Base-by-base conservation (phyloP, 164 flowering plant species). In the Kingdonia uniflora region DNA sequence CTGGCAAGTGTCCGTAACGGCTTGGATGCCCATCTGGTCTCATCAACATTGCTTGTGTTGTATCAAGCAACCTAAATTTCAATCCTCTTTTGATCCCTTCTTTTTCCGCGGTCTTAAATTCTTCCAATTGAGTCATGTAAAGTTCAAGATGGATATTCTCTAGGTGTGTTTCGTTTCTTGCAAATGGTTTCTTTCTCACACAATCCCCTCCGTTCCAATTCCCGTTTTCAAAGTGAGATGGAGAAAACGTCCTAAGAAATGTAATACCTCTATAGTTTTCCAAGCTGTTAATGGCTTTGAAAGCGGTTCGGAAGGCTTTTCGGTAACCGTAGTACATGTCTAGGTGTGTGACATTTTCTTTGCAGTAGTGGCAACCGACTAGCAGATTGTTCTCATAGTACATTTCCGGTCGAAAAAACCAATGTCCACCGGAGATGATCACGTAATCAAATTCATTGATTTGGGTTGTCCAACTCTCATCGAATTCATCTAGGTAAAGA, bases 141-240 rank as follows among this genome's bases (percentile, higher is more conserved):
- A 67, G 23, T 54, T 69, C 69, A 39, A 72, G 1, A 21, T 57
- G 49, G 6, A 6, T 11, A 14, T 65, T 67, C 5, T 62, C 67
- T 56, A 75, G 24, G 15, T 19, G 44, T 10, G 61, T 63, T 25
- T 75, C 73, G 25, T 60, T 50, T 25, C 68, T 65, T 58, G 11
- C 23, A 33, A 68, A 76, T 0, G 90, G 96, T 15, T 45, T 65
- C 1, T 56, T 77, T 49, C 86, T 70, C 21, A 69, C 59, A 46
- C 95, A 88, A 24, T 75, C 59, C 46, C 91, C 95, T 43, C 91
- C 89, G 55, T 76, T 72, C 95, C 91, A 85, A 16, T 41, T 5
- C 15, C 88, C 94, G 53, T 54, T 49, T 45, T 85, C 86, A 41
- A 78, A 85, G 42, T 82, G 89, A 0, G 79, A 53, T 0, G 95